Evolutionary conservation across 345 rosid genomes (phyloP), one percentile per base, ranked within the genome.

Genomic region (Stellera chamaejasme): DNA sequence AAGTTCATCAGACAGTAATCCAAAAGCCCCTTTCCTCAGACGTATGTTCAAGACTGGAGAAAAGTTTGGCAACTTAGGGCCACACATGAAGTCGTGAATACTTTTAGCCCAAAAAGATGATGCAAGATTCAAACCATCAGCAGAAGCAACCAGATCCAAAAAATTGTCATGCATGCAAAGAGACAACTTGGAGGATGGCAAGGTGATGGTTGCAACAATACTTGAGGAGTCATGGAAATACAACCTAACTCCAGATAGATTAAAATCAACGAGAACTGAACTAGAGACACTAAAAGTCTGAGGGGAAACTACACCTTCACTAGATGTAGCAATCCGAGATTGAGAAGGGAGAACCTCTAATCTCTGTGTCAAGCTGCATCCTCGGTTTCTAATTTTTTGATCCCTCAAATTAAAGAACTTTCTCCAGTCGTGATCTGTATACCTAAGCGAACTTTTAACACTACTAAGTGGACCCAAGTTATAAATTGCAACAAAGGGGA

Each of bases 211-310:
- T 76, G 88, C 98, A 70, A 91, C 44, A 62, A 74, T 72, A 73
- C 81, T 70, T 45, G 96, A 76, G 52, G 85, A 73, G 73, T 91
- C 96, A 79, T 91, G 96, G 64, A 88, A 83, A 79, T 88, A 84
- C 50, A 88, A 76, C 63, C 64, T 79, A 59, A 75, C 64, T 55
- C 79, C 78, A 55, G 50, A 72, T 48, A 83, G 64, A 71, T 69
- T 71, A 62, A 82, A 53, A 71, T 88, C 82, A 62, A 79, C 59
- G 43, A 43, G 59, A 65, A 59, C 68, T 61, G 62, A 28, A 69
- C 44, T 71, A 52, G 68, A 45, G 46, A 62, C 70, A 55, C 64
- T 41, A 58, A 55, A 62, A 69, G 56, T 75, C 56, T 58, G 63
- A 25, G 69, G 51, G 28, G 50, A 14, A 65, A 55, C 47, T 63